Conservation (phyloP, 2,329 filamentous ascomycete genomes). For the Davidsoniella neocaledoniae region DNA sequence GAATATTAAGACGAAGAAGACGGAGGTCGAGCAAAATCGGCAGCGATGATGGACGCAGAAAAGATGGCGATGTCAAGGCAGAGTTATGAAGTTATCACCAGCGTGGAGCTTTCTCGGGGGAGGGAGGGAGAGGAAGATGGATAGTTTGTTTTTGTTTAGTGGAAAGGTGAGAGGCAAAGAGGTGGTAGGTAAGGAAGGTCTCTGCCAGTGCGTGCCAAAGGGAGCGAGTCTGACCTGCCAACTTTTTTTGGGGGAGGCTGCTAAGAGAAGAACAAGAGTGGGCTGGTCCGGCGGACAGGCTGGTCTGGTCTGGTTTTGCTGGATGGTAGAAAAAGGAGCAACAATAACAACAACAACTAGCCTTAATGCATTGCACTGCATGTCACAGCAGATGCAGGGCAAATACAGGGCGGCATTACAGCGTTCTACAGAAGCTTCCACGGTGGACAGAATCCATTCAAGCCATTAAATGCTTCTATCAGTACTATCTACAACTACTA, state of each 20-base stretch:
- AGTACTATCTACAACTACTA: no score
- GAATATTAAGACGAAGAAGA: slow-evolving; percentile 5
- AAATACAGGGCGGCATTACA: no score
- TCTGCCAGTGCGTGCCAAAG: not conserved
- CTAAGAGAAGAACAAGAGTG: not conserved
- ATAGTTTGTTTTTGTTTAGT: slow-evolving; percentile 1
- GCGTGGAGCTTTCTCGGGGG: slow-evolving; percentile 11
- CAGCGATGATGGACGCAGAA: slow-evolving; percentile 7
- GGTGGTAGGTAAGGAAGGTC: not conserved
- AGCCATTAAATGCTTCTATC: no score
- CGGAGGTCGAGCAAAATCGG: slow-evolving; percentile 4
- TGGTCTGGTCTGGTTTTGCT: not conserved
- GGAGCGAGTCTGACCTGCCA: not conserved
- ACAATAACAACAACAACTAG: slow-evolving; percentile 2
- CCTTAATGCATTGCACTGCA: not conserved
- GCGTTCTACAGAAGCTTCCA: no score
- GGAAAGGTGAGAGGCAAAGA: not conserved
- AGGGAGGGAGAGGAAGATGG: slow-evolving; percentile 5
- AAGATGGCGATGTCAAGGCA: slow-evolving; percentile 11
- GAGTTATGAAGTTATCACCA: slow-evolving; percentile 12
- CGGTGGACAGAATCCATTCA: no score
- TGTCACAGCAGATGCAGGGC: no score
- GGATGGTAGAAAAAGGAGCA: slow-evolving; percentile 2
- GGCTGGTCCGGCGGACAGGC: no score
- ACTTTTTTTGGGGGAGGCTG: not conserved